phyloP scores from a whole-genome alignment of 2,329 filamentous ascomycete genomes.

The Tolypocladium pustulatum region DNA sequence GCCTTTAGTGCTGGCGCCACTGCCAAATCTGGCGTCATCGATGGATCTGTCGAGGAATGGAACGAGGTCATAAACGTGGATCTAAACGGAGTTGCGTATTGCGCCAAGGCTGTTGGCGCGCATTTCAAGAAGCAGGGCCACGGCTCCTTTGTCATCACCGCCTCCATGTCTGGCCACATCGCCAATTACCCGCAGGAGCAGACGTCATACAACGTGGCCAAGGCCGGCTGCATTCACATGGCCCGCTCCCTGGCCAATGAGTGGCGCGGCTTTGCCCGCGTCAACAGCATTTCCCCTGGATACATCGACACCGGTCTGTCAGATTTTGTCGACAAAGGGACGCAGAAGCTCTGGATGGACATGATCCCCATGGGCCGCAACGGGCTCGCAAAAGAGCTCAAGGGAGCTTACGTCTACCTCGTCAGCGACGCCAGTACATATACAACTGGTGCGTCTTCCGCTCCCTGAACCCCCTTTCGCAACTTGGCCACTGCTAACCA shows the following conservation, averaged over 20 bases:
- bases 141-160: conserved; percentile 58
- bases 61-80: conserved; percentile 52
- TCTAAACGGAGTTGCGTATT: conserved; percentile 59
- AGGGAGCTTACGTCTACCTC: conserved; percentile 70
- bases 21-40: conserved; percentile 56
- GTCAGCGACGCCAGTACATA: conserved; percentile 64
- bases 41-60: conserved; percentile 58
- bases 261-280: conserved; percentile 58
- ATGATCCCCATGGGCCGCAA: conserved; percentile 68
- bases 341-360: conserved; percentile 60
- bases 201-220: conserved; percentile 56
- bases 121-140: conserved; percentile 54
- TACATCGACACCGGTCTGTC: conserved; percentile 61
- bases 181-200: conserved; percentile 62
- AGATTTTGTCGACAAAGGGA: conserved; percentile 53
- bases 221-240: conserved; percentile 41
- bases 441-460: too few species aligned
- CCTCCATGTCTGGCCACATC: conserved; percentile 61
- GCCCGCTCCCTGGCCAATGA: conserved; percentile 46
- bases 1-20: conserved; percentile 49
- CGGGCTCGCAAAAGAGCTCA: conserved; percentile 58
- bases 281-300: conserved; percentile 56
- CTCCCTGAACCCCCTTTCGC: too few species aligned
- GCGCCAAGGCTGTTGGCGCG: conserved; percentile 51
- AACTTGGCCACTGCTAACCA: too few species aligned